These are phyloP conservation scores for Gracilaria gracilis DNA, from an alignment of 23 red algal genomes.

Conservation along the genomic window DNA sequence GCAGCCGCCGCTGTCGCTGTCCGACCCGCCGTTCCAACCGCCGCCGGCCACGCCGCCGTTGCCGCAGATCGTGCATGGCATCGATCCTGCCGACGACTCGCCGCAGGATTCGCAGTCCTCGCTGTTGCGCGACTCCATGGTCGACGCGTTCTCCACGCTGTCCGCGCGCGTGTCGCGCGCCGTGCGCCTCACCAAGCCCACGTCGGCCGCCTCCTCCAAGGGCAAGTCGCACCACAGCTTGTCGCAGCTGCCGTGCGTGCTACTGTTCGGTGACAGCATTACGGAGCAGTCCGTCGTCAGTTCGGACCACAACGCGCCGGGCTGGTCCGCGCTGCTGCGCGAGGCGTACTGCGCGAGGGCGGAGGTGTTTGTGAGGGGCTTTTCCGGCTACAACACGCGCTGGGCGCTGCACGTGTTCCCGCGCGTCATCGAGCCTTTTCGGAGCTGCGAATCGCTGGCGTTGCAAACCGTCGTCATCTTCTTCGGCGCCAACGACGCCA, in stretches of 20 bases:
- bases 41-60: constrained; percentile 13
- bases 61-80: constrained; percentile 68
- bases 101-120: constrained; percentile 7
- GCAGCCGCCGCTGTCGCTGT: constrained; percentile 51
- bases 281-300: constrained; percentile 39
- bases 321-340: constrained; percentile 54
- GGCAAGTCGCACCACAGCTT: not conserved
- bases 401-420: constrained; percentile 73
- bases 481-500: constrained; percentile 81
- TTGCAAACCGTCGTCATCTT: constrained; percentile 60
- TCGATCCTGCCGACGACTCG: constrained; percentile 37
- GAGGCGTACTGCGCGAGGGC: constrained; percentile 30
- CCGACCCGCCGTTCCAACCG: constrained; percentile 52
- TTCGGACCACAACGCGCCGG: constrained; percentile 35
- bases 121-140: constrained; percentile 33
- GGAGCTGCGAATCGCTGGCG: not conserved
- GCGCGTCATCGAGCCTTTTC: constrained; percentile 10
- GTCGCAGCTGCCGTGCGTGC: constrained; percentile 42
- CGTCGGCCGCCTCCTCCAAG: not conserved
- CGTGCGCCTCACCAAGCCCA: not conserved
- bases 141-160: constrained; percentile 28
- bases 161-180: constrained; percentile 55
- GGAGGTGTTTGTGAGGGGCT: constrained; percentile 75
- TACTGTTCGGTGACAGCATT: constrained; percentile 67
- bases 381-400: constrained; percentile 74